phyloP scores from a whole-genome alignment of 192 early-diverging fungal genomes.

The Linnemannia hyalina region DNA sequence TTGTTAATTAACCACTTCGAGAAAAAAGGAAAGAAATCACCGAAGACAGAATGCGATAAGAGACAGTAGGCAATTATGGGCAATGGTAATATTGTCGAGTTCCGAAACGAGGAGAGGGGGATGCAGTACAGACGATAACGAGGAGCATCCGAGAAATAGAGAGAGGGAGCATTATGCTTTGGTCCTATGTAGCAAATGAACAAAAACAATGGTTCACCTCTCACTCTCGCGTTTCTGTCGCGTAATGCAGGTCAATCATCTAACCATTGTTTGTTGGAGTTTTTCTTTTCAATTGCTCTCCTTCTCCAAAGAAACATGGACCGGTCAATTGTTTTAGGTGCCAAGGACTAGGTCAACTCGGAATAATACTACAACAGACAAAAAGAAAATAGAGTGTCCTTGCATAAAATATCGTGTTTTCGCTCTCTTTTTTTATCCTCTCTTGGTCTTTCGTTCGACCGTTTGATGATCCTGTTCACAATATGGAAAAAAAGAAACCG shows the following conservation, averaged over 20 bases:
- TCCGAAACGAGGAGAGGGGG: background rate
- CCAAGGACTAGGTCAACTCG: background rate
- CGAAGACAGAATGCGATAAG: background rate
- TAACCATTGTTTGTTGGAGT: no score
- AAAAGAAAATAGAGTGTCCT: background rate
- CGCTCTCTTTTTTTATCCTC: background rate
- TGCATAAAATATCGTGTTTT: background rate
- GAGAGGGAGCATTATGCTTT: no score
- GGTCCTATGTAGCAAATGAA: no score
- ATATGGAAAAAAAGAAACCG: background rate
- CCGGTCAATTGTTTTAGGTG: slow-evolving; percentile 4
- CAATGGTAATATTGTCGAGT: background rate
- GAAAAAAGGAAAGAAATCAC: slow-evolving; percentile 3
- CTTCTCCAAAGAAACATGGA: background rate
- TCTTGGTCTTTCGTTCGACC: background rate
- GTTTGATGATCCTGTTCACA: background rate
- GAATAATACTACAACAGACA: background rate
- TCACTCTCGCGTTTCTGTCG: no score
- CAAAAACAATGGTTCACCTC: no score
- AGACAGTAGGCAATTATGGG: background rate
- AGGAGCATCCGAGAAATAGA: no score
- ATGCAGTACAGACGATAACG: no score
- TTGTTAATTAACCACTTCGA: background rate
- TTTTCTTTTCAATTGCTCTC: background rate
- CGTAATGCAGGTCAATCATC: no score